Base-by-base conservation (phyloP, 495 filamentous ascomycete species). In the Hypoxylon lienhwacheense region DNA sequence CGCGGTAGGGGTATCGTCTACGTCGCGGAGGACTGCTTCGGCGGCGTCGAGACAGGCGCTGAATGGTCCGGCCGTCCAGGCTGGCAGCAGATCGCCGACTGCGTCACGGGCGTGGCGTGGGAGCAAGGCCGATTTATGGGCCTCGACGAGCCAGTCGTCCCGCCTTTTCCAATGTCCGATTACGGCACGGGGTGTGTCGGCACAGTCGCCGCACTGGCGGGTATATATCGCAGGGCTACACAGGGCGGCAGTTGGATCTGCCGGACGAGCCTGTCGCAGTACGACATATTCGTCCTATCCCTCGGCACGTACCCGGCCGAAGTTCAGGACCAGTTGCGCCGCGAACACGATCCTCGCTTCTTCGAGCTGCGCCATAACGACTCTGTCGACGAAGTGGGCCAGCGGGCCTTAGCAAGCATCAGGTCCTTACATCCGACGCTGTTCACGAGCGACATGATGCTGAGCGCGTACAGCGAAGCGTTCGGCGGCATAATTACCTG, bases 81-180 rank as follows among this genome's bases (percentile, higher is more conserved):
- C 7, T 82, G 81, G 80, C 80, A 84, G 64, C 80, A 84, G 54
- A 82, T 82, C 34, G 77, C 80, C 8, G 80, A 83, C 70, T 75
- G 68, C 42, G 69, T 72, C 60, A 56, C 68, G 42, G 65, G 65
- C 17, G 73, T 89, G 5, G 86, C 87, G 4, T 89, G 85, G 85
- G 82, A 81, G 3, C 87, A 90, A 66, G 87, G 86, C 7, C 50
- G 78, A 34, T 85, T 84, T 68, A 89, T 91, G 85, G 85, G 85
- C 7, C 70, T 82, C 7, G 61, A 77, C 7, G 82, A 83, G 54
- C 87, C 87, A 2, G 80, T 89, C n/a, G 81, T 90, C 0, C 88
- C 87, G 37, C 86, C 86, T 0, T 90, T 90, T 68, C 88, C 87
- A 16, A 90, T 88, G 73, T 88, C 83, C 28, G 88, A 90, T 70